Percentiles rank a stretch among this genome's conserved stretches.
phyloP scores from a whole-genome alignment of 306 rosid species.

The Senna tora region DNA sequence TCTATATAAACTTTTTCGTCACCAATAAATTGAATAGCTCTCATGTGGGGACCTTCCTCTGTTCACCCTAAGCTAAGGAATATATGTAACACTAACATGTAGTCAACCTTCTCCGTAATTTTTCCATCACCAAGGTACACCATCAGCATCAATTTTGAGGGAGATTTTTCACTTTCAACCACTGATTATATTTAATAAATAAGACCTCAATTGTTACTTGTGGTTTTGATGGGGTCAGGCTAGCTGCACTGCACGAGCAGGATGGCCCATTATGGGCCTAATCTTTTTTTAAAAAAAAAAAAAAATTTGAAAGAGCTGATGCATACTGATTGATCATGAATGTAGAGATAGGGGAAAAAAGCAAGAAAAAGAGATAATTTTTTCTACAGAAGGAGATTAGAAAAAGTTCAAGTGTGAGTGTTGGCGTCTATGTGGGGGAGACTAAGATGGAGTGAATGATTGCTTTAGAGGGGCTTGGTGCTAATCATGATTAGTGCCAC shows the following conservation, averaged over 20 bases:
- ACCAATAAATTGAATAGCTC: conserved; percentile 49
- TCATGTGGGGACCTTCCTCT: conserved; percentile 34
- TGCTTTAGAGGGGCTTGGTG: conserved; percentile 53
- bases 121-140: neutral
- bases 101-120: conserved; percentile 15
- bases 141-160: conserved; percentile 15
- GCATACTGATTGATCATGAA: conserved; percentile 21
- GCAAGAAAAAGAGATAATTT: neutral
- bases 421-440: conserved; percentile 37
- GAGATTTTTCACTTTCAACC: conserved; percentile 7
- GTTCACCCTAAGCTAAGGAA: conserved; percentile 30
- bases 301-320: conserved; percentile 28
- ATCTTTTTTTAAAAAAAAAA: too few species aligned
- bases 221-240: conserved; percentile 39
- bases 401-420: neutral
- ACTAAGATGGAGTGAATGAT: conserved; percentile 59
- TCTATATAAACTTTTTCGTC: conserved; percentile 27
- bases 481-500: conserved; percentile 75
- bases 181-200: neutral
- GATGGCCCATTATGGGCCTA: conserved; percentile 42
- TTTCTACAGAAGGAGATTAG: neutral
- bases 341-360: neutral
- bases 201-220: neutral
- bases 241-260: conserved; percentile 68
- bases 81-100: conserved; percentile 4